Conservation (phyloP, 225 moss, liverwort and hornwort species). For the Polytrichum formosum region DNA sequence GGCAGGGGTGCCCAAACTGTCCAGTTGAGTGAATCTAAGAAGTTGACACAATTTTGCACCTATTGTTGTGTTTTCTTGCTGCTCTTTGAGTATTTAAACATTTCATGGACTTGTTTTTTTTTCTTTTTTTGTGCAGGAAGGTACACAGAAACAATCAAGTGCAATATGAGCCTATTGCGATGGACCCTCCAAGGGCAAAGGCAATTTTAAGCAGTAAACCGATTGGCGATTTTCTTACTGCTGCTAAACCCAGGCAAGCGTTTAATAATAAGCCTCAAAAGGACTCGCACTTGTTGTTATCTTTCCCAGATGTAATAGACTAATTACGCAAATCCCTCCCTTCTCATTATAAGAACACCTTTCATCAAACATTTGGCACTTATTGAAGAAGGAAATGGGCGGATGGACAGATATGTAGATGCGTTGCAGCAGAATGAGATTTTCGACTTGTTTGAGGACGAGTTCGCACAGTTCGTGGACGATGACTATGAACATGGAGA, state of each 20-base stretch:
- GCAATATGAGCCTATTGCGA: conserved; percentile 32
- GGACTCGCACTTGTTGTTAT: too few relatives aligned
- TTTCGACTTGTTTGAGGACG: conserved; percentile 91
- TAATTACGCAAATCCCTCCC: too few relatives aligned
- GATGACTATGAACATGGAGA: conserved; percentile 85
- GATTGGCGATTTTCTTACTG: conserved; percentile 26
- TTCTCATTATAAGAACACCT: too few relatives aligned
- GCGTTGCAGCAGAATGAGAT: conserved; percentile 91
- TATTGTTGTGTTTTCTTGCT: not conserved
- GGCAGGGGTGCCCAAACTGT: conserved; percentile 50
- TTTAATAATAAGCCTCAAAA: not conserved
- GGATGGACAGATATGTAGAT: conserved; percentile 67
- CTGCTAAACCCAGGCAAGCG: conserved; percentile 31
- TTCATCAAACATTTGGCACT: too few relatives aligned
- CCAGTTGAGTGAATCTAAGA: conserved; percentile 37
- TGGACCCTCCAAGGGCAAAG: conserved; percentile 19
- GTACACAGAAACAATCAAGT: conserved; percentile 60
- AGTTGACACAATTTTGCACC: not conserved
- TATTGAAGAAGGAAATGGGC: not conserved
- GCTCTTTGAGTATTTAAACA: not conserved
- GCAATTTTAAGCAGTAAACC: conserved; percentile 25
- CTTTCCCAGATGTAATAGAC: too few relatives aligned
- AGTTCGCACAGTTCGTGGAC: conserved; percentile 77
- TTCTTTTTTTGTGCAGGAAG: conserved; percentile 11
- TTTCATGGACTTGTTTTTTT: not conserved